Evolutionary conservation across 345 rosid genomes (phyloP).

Genomic region (Isatis tinctoria): DNA sequence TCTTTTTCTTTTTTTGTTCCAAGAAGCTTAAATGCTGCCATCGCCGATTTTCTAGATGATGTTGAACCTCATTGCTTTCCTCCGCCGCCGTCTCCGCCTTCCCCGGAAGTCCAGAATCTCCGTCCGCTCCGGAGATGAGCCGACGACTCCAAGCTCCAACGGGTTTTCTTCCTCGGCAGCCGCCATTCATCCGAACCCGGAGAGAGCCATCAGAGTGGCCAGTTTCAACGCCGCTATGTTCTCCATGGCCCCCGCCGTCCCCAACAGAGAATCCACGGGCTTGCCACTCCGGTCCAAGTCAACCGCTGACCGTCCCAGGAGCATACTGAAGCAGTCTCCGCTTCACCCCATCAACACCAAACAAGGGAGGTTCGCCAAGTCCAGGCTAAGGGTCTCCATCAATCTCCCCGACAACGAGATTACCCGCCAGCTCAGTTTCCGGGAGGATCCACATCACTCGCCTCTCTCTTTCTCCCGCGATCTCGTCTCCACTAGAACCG

Average conservation of each 20-base stretch:
- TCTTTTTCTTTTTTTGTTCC: background rate
- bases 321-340: conserved; percentile 81
- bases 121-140: conserved; percentile 26
- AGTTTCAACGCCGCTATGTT: conserved; percentile 89
- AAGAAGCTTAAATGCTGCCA: conserved; percentile 22
- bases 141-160: conserved; percentile 3
- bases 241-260: conserved; percentile 90
- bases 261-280: conserved; percentile 25
- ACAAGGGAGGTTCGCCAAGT: conserved; percentile 55
- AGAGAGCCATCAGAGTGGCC: conserved; percentile 57
- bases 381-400: conserved; percentile 84
- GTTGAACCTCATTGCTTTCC: conserved; percentile 56
- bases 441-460: conserved; percentile 40
- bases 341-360: conserved; percentile 32
- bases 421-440: conserved; percentile 61
- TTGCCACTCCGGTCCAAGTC: conserved; percentile 46
- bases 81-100: conserved; percentile 65
- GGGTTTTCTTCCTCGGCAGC: conserved; percentile 46
- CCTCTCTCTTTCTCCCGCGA: conserved; percentile 31
- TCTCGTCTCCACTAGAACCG: conserved; percentile 49
- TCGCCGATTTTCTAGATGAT: conserved; percentile 34
- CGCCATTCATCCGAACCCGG: conserved; percentile 30
- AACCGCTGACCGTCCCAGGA: conserved; percentile 56
- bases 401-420: conserved; percentile 95
- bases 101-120: conserved; percentile 43